These are phyloP conservation scores for Allomyces javanicus DNA, from an alignment of 192 early-diverging fungal genomes.

Conservation along the genomic window DNA sequence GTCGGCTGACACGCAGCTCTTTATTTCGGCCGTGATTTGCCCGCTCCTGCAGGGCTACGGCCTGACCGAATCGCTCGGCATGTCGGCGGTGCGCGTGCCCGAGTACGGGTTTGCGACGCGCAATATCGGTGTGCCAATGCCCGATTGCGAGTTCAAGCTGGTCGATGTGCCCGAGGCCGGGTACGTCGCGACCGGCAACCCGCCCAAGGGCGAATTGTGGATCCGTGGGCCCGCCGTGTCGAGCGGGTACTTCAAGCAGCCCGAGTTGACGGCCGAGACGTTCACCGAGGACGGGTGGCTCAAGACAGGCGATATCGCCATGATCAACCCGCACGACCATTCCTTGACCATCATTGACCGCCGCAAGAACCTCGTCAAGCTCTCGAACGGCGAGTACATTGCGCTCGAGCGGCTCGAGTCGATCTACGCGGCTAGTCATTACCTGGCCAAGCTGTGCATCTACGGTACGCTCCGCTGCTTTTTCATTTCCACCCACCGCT, in stretches of 20 bases:
- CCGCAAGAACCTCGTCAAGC: conserved; percentile 84
- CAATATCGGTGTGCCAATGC: conserved; percentile 54
- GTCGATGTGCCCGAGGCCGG: conserved; percentile 46
- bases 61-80: conserved; percentile 60
- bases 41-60: conserved; percentile 79
- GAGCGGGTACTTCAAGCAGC: conserved; percentile 59
- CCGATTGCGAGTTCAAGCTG: conserved; percentile 58
- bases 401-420: conserved; percentile 88
- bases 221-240: conserved; percentile 61
- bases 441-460: conserved; percentile 60
- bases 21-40: conserved; percentile 54
- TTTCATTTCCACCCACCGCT: background rate
- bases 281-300: conserved; percentile 68
- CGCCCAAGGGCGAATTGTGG: conserved; percentile 68
- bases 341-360: conserved; percentile 73
- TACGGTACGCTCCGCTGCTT: conserved; percentile 13
- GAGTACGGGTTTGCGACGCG: conserved; percentile 34
- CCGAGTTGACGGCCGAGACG: conserved; percentile 38
- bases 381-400: conserved; percentile 78
- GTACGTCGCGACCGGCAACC: conserved; percentile 34
- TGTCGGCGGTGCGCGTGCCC: conserved; percentile 38
- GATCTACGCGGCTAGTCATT: conserved; percentile 52
- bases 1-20: conserved; percentile 62
- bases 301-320: conserved; percentile 74
- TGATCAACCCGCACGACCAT: conserved; percentile 50